Percentiles rank a stretch among this genome's conserved stretches.
Evolutionary conservation across 2,329 filamentous ascomycete genomes (phyloP).

Genomic region (Sporothrix protearum): DNA sequence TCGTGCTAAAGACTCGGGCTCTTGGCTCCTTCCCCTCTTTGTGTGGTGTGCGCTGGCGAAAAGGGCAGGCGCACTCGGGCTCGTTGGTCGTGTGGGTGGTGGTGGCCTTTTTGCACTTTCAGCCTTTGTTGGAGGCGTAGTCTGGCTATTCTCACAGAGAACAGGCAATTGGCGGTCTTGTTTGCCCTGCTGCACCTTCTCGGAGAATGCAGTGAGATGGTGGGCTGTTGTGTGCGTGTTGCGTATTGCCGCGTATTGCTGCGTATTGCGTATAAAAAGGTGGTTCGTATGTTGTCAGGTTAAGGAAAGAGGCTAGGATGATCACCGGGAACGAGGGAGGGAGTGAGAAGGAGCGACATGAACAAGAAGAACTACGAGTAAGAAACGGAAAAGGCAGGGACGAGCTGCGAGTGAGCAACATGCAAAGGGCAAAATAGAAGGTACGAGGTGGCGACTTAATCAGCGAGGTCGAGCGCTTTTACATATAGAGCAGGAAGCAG

Average conservation of each 20-base stretch:
- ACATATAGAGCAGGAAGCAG: background rate
- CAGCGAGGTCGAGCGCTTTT: background rate
- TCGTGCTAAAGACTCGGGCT: conserved; percentile 5
- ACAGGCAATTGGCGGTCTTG: background rate
- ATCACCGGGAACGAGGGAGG: background rate
- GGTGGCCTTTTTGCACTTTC: background rate
- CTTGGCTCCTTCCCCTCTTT: background rate
- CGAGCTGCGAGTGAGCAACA: conserved; percentile 2
- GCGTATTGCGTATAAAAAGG: background rate
- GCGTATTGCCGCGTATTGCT: too few species aligned
- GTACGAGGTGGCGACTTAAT: conserved; percentile 6
- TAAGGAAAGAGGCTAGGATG: background rate
- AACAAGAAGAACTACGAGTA: too few species aligned
- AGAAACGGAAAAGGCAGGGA: conserved; percentile 6
- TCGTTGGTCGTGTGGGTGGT: background rate
- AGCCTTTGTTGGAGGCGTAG: background rate
- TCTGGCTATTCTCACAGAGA: background rate
- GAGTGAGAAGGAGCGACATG: background rate
- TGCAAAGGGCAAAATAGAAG: background rate
- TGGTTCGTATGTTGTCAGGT: background rate
- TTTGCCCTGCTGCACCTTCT: background rate
- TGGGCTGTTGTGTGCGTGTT: background rate
- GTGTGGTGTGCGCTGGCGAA: background rate
- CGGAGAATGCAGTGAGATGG: conserved; percentile 4
- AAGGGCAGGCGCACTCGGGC: background rate